A percentile compares a stretch with the other conserved stretches of the same genome.
Evolutionary conservation across 768 basidiomycete species (phyloP).

Genomic region (Lenzites betulinus): DNA sequence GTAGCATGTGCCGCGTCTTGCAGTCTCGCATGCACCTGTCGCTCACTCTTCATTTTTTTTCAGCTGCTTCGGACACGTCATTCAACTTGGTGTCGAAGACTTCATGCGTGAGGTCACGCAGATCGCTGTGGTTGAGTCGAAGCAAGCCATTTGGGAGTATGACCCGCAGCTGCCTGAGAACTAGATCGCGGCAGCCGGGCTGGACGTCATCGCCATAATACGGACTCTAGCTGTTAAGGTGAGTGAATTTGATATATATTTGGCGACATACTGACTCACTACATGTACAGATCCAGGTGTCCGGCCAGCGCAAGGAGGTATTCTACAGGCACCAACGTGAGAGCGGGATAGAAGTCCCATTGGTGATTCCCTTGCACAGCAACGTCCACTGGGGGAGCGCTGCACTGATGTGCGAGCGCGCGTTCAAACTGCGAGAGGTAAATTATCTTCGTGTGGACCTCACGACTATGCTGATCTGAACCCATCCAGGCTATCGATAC

Average conservation of each 20-base stretch:
- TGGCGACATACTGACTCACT: no score
- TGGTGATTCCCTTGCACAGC: not conserved
- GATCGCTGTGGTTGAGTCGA: not conserved
- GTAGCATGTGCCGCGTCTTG: no score
- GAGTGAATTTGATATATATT: not conserved
- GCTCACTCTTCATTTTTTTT: not conserved
- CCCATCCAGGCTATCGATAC: conserved; percentile 17
- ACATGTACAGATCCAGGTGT: not conserved
- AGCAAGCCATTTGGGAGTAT: not conserved
- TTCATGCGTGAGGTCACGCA: not conserved
- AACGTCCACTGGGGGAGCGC: not conserved
- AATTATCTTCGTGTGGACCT: not conserved
- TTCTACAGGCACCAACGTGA: not conserved
- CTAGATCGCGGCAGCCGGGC: not conserved
- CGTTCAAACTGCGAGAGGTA: not conserved
- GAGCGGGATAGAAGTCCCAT: not conserved
- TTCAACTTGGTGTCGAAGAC: not conserved
- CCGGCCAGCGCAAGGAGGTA: not conserved
- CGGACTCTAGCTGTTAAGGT: not conserved
- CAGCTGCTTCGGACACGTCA: conserved; percentile 26
- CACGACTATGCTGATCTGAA: not conserved
- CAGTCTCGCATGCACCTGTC: no score
- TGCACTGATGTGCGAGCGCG: not conserved
- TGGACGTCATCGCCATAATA: not conserved
- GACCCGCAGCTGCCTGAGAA: not conserved